Conservation (phyloP, 2,329 filamentous ascomycete species). For the Talaromyces sp. region DNA sequence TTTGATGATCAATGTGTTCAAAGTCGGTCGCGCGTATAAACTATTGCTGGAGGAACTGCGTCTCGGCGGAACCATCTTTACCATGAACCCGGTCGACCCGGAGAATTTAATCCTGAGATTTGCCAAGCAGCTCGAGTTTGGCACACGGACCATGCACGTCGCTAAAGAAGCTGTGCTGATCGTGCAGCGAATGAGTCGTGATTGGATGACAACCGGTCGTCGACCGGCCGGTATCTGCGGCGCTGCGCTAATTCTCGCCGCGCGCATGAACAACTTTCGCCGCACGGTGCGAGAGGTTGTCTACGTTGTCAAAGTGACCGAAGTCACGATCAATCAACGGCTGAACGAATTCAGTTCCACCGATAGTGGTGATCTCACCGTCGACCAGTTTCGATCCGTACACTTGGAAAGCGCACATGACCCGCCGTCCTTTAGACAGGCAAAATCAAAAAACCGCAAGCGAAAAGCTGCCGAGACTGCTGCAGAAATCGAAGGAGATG, state of each 20-base stretch:
- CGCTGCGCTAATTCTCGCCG: slow-evolving; percentile 88
- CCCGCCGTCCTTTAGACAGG: slow-evolving; percentile 68
- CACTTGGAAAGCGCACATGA: slow-evolving; percentile 64
- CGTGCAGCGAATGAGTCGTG: slow-evolving; percentile 85
- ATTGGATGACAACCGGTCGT: slow-evolving; percentile 96
- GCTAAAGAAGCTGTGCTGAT: slow-evolving; percentile 83
- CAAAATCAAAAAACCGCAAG: slow-evolving; percentile 51
- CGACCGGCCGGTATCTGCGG: slow-evolving; percentile 91
- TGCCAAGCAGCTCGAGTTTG: slow-evolving; percentile 87
- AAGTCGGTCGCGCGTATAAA: slow-evolving; percentile 85
- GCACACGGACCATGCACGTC: slow-evolving; percentile 72
- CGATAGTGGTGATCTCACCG: slow-evolving; percentile 75
- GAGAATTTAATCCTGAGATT: slow-evolving; percentile 91
- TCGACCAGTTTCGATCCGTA: slow-evolving; percentile 68
- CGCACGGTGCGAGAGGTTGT: slow-evolving; percentile 90
- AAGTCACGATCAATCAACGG: slow-evolving; percentile 85
- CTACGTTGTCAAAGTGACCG: slow-evolving; percentile 96
- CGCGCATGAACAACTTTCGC: slow-evolving; percentile 96
- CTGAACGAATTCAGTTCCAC: slow-evolving; percentile 88
- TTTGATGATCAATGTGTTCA: slow-evolving; percentile 81
- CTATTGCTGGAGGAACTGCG: slow-evolving; percentile 61
- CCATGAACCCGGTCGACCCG: slow-evolving; percentile 72
- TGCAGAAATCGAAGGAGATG: slow-evolving; percentile 42
- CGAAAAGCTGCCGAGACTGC: slow-evolving; percentile 30
- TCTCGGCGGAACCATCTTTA: slow-evolving; percentile 53